Base-by-base conservation (phyloP, 2,329 filamentous ascomycete species). In the Didymella exigua region DNA sequence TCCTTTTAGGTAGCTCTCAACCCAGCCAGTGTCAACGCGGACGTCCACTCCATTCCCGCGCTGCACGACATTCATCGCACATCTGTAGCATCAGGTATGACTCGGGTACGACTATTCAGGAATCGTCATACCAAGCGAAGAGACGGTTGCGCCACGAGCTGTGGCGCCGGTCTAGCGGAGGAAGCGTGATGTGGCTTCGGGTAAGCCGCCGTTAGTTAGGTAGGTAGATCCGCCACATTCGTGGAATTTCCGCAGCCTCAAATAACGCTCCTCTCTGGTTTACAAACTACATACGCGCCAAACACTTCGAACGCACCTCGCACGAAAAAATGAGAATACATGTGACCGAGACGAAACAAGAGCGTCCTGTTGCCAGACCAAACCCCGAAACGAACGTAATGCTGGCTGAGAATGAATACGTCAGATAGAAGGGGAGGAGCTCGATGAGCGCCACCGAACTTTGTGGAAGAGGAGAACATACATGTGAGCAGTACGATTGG, bases 101-200 rank as follows among this genome's bases (percentile, higher is more conserved):
- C 33, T 19, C 16, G 21, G 19, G 33, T 13, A 36, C 33, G 16
- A 21, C 18, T 21, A 4, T 10, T 4, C 24, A 5, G 24, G 9
- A 26, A 26, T 26, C 24, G 24, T n/a, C 24, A 31, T 4, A 13
- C 11, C 29, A 4, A n/a, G 16, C n/a, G n/a, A 9, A 3, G 14
- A 18, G 6, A 2, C 5, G 5, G 3, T 8, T 18, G 27, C 36
- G 34, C 40, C 42, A 41, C 37, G 9, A 14, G 10, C 6, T 34
- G 45, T 49, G 45, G 49, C 49, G 43, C 18, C 49, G 49, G 43
- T 9, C 42, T 14, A 53, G 29, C 49, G 49, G 49, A 52, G 31
- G n/a, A 9, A 16, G 13, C 8, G 14, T n/a, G 14, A 16, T 37
- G 49, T 53, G 49, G 49, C 49, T 53, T 36, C 49, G 43, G 49